These are phyloP conservation scores for Phytophthora quininea DNA, from an alignment of 352 stramenopile species.

Conservation along the genomic window DNA sequence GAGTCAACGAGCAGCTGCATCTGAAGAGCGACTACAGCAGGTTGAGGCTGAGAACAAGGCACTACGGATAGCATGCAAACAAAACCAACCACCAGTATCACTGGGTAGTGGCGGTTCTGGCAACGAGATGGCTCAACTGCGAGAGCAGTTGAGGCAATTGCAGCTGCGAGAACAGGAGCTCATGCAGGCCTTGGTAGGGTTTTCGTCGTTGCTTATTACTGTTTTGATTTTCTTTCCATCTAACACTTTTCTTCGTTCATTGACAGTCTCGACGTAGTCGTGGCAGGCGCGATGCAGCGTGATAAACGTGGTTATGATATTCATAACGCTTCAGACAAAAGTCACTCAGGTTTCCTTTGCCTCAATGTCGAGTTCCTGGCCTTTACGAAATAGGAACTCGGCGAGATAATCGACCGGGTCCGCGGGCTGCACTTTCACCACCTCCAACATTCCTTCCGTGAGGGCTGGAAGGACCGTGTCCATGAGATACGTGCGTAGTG, in stretches of 20 bases:
- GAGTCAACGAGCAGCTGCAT: constrained; percentile 23
- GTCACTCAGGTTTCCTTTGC: constrained; percentile 34
- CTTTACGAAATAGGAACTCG: constrained; percentile 87
- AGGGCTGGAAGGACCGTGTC: constrained; percentile 84
- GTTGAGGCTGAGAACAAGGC: constrained; percentile 59
- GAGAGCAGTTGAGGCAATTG: constrained; percentile 67
- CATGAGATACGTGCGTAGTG: constrained; percentile 83
- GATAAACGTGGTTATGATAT: not conserved
- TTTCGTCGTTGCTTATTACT: constrained; percentile 8
- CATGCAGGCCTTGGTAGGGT: constrained; percentile 74
- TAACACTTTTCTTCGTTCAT: not conserved
- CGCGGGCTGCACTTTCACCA: constrained; percentile 85
- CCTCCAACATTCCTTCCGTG: constrained; percentile 86
- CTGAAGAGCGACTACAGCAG: constrained; percentile 38
- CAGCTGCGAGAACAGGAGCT: constrained; percentile 83
- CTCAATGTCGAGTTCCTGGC: constrained; percentile 55
- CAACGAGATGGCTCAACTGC: constrained; percentile 45
- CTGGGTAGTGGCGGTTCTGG: constrained; percentile 20
- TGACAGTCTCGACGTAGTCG: constrained; percentile 59
- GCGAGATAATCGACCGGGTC: constrained; percentile 90
- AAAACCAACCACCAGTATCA: constrained; percentile 16
- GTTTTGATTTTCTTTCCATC: not conserved
- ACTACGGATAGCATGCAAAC: constrained; percentile 26
- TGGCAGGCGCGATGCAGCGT: constrained; percentile 37
- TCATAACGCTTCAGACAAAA: constrained; percentile 3